phyloP scores from a whole-genome alignment of 208 protist genomes.

The Borovskyia barvae region DNA sequence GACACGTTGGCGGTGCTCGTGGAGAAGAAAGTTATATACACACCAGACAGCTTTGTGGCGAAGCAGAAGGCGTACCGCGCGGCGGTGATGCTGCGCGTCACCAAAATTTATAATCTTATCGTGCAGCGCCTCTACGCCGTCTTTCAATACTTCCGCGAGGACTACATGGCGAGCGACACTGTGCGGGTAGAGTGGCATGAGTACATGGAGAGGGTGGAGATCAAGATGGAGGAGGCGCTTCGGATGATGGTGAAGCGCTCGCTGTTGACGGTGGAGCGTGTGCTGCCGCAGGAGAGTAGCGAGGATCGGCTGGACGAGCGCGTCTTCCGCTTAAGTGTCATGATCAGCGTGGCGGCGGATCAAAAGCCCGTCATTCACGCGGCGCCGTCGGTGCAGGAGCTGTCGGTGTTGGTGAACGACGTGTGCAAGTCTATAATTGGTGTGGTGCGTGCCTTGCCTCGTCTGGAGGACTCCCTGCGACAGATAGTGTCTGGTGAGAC shows the following conservation, averaged over 20 bases:
- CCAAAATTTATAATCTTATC: conserved; percentile 81
- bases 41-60: conserved; percentile 79
- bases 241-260: conserved; percentile 94
- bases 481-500: conserved; percentile 50
- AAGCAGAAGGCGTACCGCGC: conserved; percentile 84
- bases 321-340: conserved; percentile 95
- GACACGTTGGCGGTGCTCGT: conserved; percentile 94
- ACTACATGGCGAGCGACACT: conserved; percentile 70
- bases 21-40: conserved; percentile 94
- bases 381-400: conserved; percentile 84
- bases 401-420: conserved; percentile 90
- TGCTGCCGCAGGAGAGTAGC: conserved; percentile 90
- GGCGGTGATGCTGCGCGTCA: conserved; percentile 72
- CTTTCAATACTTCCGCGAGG: conserved; percentile 92
- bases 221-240: conserved; percentile 94
- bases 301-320: conserved; percentile 86
- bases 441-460: conserved; percentile 84
- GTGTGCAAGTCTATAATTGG: conserved; percentile 92
- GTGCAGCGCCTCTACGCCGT: conserved; percentile 73
- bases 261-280: conserved; percentile 85
- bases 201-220: conserved; percentile 92
- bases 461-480: conserved; percentile 83
- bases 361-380: conserved; percentile 89
- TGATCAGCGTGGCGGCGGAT: conserved; percentile 80
- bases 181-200: conserved; percentile 92